Evolutionary conservation across 2,329 filamentous ascomycete genomes (phyloP).

Genomic region (Teratosphaeria viscida): DNA sequence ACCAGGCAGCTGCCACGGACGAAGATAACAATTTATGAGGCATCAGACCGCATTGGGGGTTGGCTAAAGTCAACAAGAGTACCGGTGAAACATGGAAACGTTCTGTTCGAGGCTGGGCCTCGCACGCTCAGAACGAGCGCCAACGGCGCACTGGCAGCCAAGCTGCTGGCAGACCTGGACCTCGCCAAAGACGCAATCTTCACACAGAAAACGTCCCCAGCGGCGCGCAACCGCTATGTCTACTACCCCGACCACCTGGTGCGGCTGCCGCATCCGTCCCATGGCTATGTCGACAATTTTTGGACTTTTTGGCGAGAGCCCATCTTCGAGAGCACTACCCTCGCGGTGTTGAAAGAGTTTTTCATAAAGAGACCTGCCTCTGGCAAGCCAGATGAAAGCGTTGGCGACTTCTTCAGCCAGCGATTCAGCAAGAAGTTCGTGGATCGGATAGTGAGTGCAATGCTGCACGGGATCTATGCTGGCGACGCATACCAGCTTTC

Average conservation of each 20-base stretch:
- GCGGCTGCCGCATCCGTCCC: slow-evolving; percentile 41
- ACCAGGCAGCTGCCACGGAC: slow-evolving; percentile 55
- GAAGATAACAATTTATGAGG: slow-evolving; percentile 75
- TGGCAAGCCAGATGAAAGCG: slow-evolving; percentile 50
- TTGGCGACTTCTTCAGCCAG: slow-evolving; percentile 55
- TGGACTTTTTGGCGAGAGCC: slow-evolving; percentile 38
- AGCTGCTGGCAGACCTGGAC: slow-evolving; percentile 51
- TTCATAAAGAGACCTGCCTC: slow-evolving; percentile 4
- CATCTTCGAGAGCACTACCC: slow-evolving; percentile 41
- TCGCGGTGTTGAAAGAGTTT: slow-evolving; percentile 27
- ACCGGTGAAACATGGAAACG: slow-evolving; percentile 48
- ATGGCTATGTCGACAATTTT: slow-evolving; percentile 22
- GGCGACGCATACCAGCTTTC: slow-evolving; percentile 78
- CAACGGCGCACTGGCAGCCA: slow-evolving; percentile 57
- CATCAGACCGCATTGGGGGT: slow-evolving; percentile 59
- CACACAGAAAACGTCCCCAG: slow-evolving; percentile 40
- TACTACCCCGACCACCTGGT: slow-evolving; percentile 83
- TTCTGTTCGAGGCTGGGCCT: slow-evolving; percentile 77
- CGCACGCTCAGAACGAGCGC: slow-evolving; percentile 55
- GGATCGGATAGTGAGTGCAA: slow-evolving; percentile 64
- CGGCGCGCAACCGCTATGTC: slow-evolving; percentile 60
- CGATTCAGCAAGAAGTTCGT: slow-evolving; percentile 46
- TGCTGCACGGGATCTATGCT: slow-evolving; percentile 82
- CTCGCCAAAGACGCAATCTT: slow-evolving; percentile 47
- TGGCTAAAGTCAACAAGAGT: slow-evolving; percentile 66